A percentile compares a stretch with the other conserved stretches of the same genome.
Conservation (phyloP, 768 basidiomycete species). For the Boletus insuetus region DNA sequence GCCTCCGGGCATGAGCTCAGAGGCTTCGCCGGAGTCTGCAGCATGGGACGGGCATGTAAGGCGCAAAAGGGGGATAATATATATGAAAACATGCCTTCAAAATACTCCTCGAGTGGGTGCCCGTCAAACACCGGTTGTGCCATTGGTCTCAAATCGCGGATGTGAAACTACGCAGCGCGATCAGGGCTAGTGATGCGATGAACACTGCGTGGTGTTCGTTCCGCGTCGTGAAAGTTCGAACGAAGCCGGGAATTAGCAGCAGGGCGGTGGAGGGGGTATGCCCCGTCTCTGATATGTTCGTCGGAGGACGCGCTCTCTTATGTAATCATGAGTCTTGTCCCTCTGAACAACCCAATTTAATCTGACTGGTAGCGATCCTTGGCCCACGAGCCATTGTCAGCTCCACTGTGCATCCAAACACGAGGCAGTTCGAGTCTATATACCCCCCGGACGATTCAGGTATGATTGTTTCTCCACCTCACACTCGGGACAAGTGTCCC, state of each 20-base stretch:
- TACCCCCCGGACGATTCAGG: too few species aligned
- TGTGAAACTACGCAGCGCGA: constrained; percentile 4
- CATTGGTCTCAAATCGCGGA: constrained; percentile 39
- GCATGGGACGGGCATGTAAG: constrained; percentile 16
- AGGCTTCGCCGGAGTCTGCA: constrained; percentile 58
- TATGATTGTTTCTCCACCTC: too few species aligned
- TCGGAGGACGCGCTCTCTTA: neutral
- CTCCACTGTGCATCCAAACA: too few species aligned
- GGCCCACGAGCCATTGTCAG: too few species aligned
- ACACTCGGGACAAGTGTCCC: too few species aligned
- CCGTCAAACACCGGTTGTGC: constrained; percentile 77
- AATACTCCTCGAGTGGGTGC: constrained; percentile 71
- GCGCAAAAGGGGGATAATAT: neutral
- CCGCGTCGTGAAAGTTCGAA: constrained; percentile 14
- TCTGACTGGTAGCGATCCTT: too few species aligned
- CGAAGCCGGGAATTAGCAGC: constrained; percentile 23
- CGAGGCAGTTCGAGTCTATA: too few species aligned
- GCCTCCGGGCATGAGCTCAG: constrained; percentile 57
- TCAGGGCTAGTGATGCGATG: constrained; percentile 15
- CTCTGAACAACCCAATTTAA: too few species aligned
- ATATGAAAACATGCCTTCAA: constrained; percentile 47
- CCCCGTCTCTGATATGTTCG: neutral
- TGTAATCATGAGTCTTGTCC: neutral
- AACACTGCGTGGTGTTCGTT: constrained; percentile 23
- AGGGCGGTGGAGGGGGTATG: constrained; percentile 16